Evolutionary conservation across 495 filamentous ascomycete genomes (phyloP).

Genomic region (Penicillium desertorum): DNA sequence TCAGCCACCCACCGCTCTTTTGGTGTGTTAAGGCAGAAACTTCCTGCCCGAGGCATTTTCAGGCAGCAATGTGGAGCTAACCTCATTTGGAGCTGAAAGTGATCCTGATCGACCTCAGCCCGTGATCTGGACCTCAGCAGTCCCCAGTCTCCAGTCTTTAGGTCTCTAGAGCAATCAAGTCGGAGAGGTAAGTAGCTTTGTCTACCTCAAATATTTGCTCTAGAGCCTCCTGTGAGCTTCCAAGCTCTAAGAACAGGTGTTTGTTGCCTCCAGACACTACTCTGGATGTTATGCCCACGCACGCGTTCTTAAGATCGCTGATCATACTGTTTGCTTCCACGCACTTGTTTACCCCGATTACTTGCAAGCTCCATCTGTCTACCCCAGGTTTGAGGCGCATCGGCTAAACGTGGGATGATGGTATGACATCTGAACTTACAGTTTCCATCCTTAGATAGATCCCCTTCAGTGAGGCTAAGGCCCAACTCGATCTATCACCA

Average conservation of each 20-base stretch:
- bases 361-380: conserved; percentile 12
- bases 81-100: conserved; percentile 10
- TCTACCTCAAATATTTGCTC: not conserved
- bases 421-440: conserved; percentile 22
- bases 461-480: conserved; percentile 14
- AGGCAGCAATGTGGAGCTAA: not conserved
- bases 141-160: conserved; percentile 16
- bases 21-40: conserved; percentile 4
- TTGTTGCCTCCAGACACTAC: conserved; percentile 11
- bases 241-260: not conserved
- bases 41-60: not conserved
- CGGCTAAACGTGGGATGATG: conserved; percentile 13
- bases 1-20: conserved; percentile 15
- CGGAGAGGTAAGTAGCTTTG: conserved; percentile 9
- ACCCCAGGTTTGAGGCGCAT: not conserved
- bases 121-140: conserved; percentile 25
- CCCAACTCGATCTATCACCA: conserved; percentile 23
- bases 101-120: conserved; percentile 16
- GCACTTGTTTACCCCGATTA: conserved; percentile 37
- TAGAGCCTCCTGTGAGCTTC: not conserved
- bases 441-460: conserved; percentile 9
- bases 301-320: conserved; percentile 30
- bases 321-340: conserved; percentile 42
- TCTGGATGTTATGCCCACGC: conserved; percentile 43
- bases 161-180: conserved; percentile 18